Evolutionary conservation across 2,329 filamentous ascomycete species (phyloP).

Genomic region (Colletotrichum spaethianum): DNA sequence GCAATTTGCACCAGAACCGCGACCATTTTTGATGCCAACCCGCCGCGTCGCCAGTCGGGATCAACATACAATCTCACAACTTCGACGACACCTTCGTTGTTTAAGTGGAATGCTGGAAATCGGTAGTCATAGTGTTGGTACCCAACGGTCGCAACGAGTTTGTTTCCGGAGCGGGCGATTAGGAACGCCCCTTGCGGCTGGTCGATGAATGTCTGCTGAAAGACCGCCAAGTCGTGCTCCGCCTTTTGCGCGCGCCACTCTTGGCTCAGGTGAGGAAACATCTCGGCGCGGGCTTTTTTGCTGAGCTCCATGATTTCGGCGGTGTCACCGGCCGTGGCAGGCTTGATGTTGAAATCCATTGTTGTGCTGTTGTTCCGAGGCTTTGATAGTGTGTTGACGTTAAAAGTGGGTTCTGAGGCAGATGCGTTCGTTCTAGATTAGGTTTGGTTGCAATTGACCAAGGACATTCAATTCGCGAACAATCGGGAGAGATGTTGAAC

Average conservation of each 20-base stretch:
- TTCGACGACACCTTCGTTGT: constrained; percentile 44
- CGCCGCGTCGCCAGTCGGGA: constrained; percentile 46
- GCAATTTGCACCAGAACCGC: constrained; percentile 41
- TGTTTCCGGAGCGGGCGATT: constrained; percentile 35
- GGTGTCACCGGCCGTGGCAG: constrained; percentile 43
- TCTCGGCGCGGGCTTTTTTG: constrained; percentile 45
- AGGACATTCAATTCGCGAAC: neutral
- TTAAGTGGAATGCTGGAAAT: constrained; percentile 44
- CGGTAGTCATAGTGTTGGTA: constrained; percentile 47
- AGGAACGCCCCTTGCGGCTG: constrained; percentile 44
- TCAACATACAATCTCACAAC: constrained; percentile 48
- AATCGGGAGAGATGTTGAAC: neutral
- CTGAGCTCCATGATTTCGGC: constrained; percentile 45
- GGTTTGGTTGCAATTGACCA: too few species aligned
- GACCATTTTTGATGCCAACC: constrained; percentile 47
- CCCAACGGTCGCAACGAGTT: constrained; percentile 46
- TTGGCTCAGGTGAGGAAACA: constrained; percentile 48
- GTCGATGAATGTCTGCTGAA: constrained; percentile 45
- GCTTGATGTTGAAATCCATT: constrained; percentile 39
- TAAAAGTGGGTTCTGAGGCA: neutral
- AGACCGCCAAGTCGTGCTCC: constrained; percentile 42
- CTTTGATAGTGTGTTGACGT: neutral
- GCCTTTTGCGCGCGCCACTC: constrained; percentile 41
- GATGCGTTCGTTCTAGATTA: neutral
- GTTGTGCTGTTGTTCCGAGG: neutral